Conservation (phyloP, 1,284 basidiomycete species). For the Fistulinella cinereoalba region DNA sequence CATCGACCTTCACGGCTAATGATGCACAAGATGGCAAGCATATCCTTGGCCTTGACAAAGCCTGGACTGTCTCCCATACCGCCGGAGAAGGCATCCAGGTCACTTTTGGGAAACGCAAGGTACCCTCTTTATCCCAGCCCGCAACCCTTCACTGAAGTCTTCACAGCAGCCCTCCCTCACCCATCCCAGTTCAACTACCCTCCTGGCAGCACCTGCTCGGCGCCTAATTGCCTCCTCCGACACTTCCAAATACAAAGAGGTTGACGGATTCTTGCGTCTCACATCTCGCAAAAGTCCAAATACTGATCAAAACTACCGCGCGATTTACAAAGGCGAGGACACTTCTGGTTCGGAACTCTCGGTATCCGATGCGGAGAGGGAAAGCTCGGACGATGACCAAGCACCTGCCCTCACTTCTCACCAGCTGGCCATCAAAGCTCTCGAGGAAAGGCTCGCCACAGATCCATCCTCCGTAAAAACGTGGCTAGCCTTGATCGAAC, state of each 20-base stretch:
- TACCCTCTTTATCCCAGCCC: constrained; percentile 25
- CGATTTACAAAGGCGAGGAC: constrained; percentile 41
- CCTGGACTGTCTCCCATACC: constrained; percentile 45
- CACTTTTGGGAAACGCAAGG: constrained; percentile 50
- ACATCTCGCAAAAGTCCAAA: constrained; percentile 37
- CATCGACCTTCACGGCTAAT: constrained; percentile 45
- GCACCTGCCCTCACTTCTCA: constrained; percentile 46
- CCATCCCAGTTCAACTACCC: constrained; percentile 50
- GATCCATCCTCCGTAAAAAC: constrained; percentile 51
- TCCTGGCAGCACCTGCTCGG: constrained; percentile 48
- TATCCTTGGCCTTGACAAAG: constrained; percentile 56
- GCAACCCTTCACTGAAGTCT: constrained; percentile 4
- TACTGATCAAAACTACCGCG: constrained; percentile 45
- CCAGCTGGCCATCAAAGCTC: constrained; percentile 52
- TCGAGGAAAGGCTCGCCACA: constrained; percentile 53
- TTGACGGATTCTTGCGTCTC: constrained; percentile 65
- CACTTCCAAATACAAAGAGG: constrained; percentile 51
- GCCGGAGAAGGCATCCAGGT: constrained; percentile 62
- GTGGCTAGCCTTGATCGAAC: constrained; percentile 68
- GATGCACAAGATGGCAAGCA: constrained; percentile 58
- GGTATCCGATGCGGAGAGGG: constrained; percentile 36
- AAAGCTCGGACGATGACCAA: constrained; percentile 35
- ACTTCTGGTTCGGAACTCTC: constrained; percentile 45
- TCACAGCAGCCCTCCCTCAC: constrained; percentile 54
- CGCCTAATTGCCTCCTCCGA: constrained; percentile 41